Base-by-base conservation (phyloP, 805 yeast genomes). In the Lipomyces mesembrius region DNA sequence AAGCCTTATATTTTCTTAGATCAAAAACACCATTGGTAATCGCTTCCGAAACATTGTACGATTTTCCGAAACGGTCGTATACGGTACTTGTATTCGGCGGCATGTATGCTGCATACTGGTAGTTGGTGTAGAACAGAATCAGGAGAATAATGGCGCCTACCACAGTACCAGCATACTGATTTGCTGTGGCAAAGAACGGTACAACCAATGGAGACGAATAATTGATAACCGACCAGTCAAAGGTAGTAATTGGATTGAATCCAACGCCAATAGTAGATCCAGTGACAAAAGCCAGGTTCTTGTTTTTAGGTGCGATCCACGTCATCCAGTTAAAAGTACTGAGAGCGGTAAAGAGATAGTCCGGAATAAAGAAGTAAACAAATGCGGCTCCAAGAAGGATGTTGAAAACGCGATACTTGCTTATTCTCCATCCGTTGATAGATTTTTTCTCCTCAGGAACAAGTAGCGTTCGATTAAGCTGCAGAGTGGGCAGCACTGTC, bases 181-280 rank as follows among this genome's bases (percentile, higher is more conserved):
- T 78, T 12, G 74, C 85, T 82, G 72, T 82, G 81, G 79, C 82
- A 83, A 12, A 80, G 69, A 72, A 83, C 80, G 46, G 82, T 74
- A 54, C 73, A 72, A 55, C 72, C 56, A 69, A 80, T 78, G 35
- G 79, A 77, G 52, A 75, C 51, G 58, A 75, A 69, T 75, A 84
- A 83, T 72, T 83, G 81, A 59, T 75, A 71, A 60, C 81, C 76
- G 70, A 83, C 91, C 91, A 88, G 76, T 88, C 91, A 73, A 88
- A 87, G 82, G 79, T 11, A n/a, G 89, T 84, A 52, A 87, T 75
- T 9, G 92, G 92, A 70, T 87, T 76, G 75, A 87, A 75, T 25
- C 91, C 92, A 65, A 88, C 77, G 20, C 93, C 93, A 20, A 84
- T 78, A 12, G 78, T 71, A 8, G 85, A 80, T 59, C 94, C 94